Evolutionary conservation across 2,329 filamentous ascomycete genomes (phyloP).

Genomic region (Aspergillus sp.): DNA sequence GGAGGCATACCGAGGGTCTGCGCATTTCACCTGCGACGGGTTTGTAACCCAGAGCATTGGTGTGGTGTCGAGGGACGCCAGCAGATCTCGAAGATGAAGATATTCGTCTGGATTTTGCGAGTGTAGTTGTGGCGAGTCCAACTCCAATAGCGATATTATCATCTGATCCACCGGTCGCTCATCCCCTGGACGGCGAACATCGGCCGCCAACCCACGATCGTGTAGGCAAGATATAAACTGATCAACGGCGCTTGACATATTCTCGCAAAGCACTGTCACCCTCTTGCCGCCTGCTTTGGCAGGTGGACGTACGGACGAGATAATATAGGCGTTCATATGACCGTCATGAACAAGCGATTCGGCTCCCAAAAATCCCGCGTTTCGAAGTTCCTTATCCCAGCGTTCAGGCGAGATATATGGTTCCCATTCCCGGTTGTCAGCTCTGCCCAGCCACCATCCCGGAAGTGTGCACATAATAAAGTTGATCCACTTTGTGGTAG

Average conservation of each 20-base stretch:
- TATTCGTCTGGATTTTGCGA: background rate
- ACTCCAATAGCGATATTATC: conserved; percentile 5
- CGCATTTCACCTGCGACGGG: conserved; percentile 26
- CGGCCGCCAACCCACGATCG: background rate
- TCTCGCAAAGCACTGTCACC: background rate
- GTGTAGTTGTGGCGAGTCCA: background rate
- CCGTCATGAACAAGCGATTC: conserved; percentile 18
- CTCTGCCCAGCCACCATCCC: conserved; percentile 45
- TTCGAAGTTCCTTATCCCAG: conserved; percentile 26
- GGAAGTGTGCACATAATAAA: conserved; percentile 35
- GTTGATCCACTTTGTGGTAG: conserved; percentile 6
- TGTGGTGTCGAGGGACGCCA: background rate
- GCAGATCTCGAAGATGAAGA: background rate
- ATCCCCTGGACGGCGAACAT: background rate
- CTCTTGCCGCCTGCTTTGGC: background rate
- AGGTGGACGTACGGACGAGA: conserved; percentile 4
- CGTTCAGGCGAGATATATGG: conserved; percentile 24
- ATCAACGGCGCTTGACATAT: background rate
- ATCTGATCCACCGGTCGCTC: background rate
- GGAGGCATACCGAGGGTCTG: conserved; percentile 35
- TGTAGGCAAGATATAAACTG: background rate
- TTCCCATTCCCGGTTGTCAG: conserved; percentile 17
- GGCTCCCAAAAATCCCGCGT: conserved; percentile 26
- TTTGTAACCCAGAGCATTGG: conserved; percentile 37
- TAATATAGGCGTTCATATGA: conserved; percentile 19